Evolutionary conservation across 2,329 filamentous ascomycete species (phyloP), one percentile per base, ranked within the genome.

Genomic region (Phialophora macrospora): DNA sequence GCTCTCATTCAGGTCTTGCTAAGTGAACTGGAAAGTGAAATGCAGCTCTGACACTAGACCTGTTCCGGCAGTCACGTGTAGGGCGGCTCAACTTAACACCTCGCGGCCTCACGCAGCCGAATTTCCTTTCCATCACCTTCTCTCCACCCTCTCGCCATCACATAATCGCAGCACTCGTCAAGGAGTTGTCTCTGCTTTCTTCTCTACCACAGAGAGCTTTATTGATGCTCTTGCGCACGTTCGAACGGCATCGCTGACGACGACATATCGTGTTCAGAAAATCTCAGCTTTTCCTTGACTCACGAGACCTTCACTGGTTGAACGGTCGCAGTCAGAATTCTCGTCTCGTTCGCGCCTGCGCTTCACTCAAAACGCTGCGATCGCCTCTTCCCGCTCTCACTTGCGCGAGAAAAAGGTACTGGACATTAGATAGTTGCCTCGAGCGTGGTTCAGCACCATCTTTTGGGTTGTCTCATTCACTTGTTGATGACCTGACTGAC

Each of bases 301-400:
- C 65, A 81, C 82, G 86, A 88, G 82, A 81, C 86, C 86, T 88
- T 88, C 73, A 86, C 81, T 88, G 85, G 86, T 87, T 81, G 68
- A 68, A 71, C 67, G 70, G 73, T 73, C 72, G 24, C 48, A 67
- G 65, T 72, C 69, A 69, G 63, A 52, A 30, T 77, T 20, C 76
- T 73, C 77, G 77, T 72, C 68, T 57, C 61, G 26, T 70, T 61
- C 48, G 22, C 58, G 26, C 62, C 67, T 66, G 64, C 65, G 63
- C 63, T 51, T 56, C 49, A 62, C 55, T 65, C 57, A 59, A 63
- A 63, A 65, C 52, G 48, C 65, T 60, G 67, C 68, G 57, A 60
- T 69, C 62, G 61, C 59, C 59, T 65, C 63, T 67, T 57, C 58
- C 58, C 63, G 48, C 63, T 46, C 54, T 56, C 55, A 44, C 68